Base-by-base conservation (phyloP, 2,329 filamentous ascomycete species). In the Dendryphion nanum region DNA sequence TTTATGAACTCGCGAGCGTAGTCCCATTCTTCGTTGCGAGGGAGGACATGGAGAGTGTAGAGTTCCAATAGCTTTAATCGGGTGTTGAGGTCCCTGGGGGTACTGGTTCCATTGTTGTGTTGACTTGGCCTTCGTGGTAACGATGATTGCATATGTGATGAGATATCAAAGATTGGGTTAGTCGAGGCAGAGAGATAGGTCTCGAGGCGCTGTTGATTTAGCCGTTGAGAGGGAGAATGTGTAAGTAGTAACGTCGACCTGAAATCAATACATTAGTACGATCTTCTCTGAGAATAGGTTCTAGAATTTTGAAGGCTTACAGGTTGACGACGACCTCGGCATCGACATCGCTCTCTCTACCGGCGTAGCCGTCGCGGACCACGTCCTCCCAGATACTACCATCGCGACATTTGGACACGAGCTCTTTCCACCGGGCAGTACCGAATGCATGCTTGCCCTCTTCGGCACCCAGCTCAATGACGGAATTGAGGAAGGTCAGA, bases 311-410 rank as follows among this genome's bases (percentile, higher is more conserved):
- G 33, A 18, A 6, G 32, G 66, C 82, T 68, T 69, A 89, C 85
- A 94, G 66, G 55, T 90, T 91, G 44, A 91, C 86, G 18, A 98
- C 89, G 6, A 98, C 91, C 57, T 98, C 93, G 2, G 89, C 83
- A 67, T 98, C 93, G 10, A 97, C 89, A 47, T 90, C 87, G 14
- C 87, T 89, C 66, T 97, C 91, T 34, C 83, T 76, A 18, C 89
- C 89, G 52, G 86, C 83, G 66, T 97, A 97, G 5, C 91, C 91
- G 59, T 88, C 83, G 51, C 79, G 78, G 40, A 94, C 85, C 2
- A 97, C 86, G 48, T 95, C 87, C 48, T 96, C 89, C 93, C 93
- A 98, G n/a, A 97, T 78, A 31, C 82, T 81, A 40, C 93, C 93
- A 41, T 94, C 88, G 46, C 90, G 82, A 17, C 95, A 90, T 66